Conservation (phyloP, 2,329 filamentous ascomycete species). For the Phialophora chinensis region DNA sequence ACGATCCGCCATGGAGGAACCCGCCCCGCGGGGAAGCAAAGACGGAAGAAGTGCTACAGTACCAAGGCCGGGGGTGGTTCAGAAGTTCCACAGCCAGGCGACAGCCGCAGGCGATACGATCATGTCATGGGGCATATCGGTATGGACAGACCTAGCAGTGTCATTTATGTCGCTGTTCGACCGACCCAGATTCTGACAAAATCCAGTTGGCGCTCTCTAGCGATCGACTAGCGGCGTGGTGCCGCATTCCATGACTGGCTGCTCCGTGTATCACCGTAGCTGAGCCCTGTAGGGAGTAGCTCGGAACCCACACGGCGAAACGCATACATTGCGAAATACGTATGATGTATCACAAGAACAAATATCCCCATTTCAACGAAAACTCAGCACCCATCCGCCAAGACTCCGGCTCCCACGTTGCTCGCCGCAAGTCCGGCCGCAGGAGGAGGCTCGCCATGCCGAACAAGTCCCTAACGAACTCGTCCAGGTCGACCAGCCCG, state of each 20-base stretch:
- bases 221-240: background rate
- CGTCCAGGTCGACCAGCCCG: conserved; percentile 46
- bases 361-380: conserved; percentile 47
- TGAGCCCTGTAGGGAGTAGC: too few species aligned
- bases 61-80: background rate
- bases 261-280: background rate
- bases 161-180: background rate
- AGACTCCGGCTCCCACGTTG: conserved; percentile 44
- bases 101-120: background rate
- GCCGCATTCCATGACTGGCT: background rate
- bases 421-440: conserved; percentile 33
- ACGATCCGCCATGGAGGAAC: background rate
- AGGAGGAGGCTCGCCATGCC: conserved; percentile 45
- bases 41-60: too few species aligned
- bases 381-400: conserved; percentile 47
- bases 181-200: conserved; percentile 14
- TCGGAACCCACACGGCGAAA: background rate
- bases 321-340: background rate
- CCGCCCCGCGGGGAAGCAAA: conserved; percentile 8
- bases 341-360: conserved; percentile 38
- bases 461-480: conserved; percentile 46
- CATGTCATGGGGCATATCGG: background rate
- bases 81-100: too few species aligned
- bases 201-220: conserved; percentile 1
- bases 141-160: background rate